Evolutionary conservation across 129 eudicot genomes (phyloP).

Genomic region (Kitagawia praeruptora): DNA sequence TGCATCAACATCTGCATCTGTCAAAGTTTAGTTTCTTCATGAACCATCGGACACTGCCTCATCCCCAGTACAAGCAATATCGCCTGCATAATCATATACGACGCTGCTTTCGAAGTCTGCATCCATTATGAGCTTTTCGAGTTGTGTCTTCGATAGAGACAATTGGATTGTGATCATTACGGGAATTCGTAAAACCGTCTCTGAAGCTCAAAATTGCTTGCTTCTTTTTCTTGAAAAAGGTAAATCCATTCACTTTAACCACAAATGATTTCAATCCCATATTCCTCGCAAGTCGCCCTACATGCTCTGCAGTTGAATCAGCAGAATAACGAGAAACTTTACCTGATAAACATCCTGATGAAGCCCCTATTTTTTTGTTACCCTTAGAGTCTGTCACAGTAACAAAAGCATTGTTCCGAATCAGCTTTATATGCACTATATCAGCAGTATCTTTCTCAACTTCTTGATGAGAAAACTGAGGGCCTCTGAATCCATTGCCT

Average conservation of each 20-base stretch:
- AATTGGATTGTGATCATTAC: conserved; percentile 51
- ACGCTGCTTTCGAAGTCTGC: conserved; percentile 66
- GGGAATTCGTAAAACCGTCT: conserved; percentile 70
- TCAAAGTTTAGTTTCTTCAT: conserved; percentile 8
- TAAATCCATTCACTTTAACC: conserved; percentile 76
- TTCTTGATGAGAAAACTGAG: conserved; percentile 8
- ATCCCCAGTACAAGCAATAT: conserved; percentile 6
- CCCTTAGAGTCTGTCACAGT: conserved; percentile 72
- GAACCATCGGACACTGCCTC: conserved; percentile 4
- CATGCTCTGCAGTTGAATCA: conserved; percentile 85
- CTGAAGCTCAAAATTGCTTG: conserved; percentile 59
- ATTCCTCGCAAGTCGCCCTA: conserved; percentile 10
- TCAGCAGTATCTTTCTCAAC: conserved; percentile 49
- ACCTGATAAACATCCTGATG: conserved; percentile 45
- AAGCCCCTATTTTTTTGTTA: conserved; percentile 55
- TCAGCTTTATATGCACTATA: conserved; percentile 63
- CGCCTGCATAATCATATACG: conserved; percentile 33
- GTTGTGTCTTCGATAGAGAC: conserved; percentile 89
- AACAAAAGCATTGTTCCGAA: conserved; percentile 47
- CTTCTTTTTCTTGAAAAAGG: conserved; percentile 65
- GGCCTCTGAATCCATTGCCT: conserved; percentile 11
- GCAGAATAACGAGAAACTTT: conserved; percentile 50
- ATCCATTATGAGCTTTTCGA: conserved; percentile 78
- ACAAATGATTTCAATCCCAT: conserved; percentile 19
- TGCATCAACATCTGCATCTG: conserved; percentile 5